These are phyloP conservation scores for Fusarium sp. DNA, from an alignment of 2,329 filamentous ascomycete genomes.

Conservation along the genomic window DNA sequence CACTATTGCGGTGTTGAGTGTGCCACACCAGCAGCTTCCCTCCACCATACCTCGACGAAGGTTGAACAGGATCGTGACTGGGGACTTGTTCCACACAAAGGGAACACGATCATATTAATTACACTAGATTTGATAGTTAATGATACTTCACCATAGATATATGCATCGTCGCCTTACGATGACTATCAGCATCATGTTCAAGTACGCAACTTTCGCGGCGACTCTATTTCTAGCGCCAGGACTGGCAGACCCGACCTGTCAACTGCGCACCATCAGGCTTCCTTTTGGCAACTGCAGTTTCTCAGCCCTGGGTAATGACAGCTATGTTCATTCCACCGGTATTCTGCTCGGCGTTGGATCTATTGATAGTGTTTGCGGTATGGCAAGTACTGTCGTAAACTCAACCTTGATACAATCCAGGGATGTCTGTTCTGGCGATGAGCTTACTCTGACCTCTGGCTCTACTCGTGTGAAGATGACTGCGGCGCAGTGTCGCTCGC, in stretches of 20 bases:
- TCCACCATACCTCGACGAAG: background rate
- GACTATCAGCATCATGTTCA: background rate
- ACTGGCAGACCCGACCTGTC: background rate
- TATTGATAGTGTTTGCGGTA: background rate
- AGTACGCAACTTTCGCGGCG: background rate
- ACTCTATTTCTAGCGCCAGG: background rate
- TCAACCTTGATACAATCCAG: background rate
- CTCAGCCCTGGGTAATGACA: background rate
- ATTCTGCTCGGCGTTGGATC: background rate
- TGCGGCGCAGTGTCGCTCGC: background rate
- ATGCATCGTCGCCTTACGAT: background rate
- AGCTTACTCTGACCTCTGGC: background rate
- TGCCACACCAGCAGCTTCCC: too few species aligned
- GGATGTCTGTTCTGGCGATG: background rate
- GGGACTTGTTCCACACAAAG: background rate
- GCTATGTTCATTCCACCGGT: background rate
- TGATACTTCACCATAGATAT: background rate
- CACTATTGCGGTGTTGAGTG: background rate
- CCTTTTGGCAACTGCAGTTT: slow-evolving; percentile 1
- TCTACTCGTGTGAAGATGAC: background rate
- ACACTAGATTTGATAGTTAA: too few species aligned
- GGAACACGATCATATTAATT: background rate
- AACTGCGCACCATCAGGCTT: background rate
- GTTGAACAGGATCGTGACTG: background rate
- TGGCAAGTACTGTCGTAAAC: background rate